phyloP scores from a whole-genome alignment of 306 rosid species.

The Vigna radiata region DNA sequence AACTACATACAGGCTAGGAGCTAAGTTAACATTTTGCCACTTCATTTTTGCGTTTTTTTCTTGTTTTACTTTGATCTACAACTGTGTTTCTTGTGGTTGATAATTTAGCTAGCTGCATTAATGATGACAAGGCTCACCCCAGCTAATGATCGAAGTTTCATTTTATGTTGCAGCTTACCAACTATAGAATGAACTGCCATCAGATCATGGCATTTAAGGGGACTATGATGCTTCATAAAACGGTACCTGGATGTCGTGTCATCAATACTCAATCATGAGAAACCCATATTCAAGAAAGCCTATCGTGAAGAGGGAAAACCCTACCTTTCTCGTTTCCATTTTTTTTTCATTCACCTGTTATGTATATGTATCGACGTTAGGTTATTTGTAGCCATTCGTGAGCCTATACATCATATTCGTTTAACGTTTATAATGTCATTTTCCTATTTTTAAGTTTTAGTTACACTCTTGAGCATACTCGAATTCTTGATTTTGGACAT shows the following conservation, averaged over 20 bases:
- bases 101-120: slow-evolving; percentile 18
- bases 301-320: slow-evolving; percentile 45
- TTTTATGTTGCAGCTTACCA: slow-evolving; percentile 65
- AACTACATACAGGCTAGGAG: neutral
- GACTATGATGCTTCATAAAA: slow-evolving; percentile 87
- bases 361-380: slow-evolving; percentile 33
- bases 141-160: slow-evolving; percentile 21
- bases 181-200: slow-evolving; percentile 74
- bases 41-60: slow-evolving; percentile 27
- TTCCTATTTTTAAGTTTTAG: neutral
- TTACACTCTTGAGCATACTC: neutral
- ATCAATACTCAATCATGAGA: slow-evolving; percentile 42
- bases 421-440: slow-evolving; percentile 38
- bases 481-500: slow-evolving; percentile 33
- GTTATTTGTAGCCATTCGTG: slow-evolving; percentile 41
- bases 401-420: slow-evolving; percentile 32
- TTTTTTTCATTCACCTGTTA: neutral
- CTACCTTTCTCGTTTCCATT: slow-evolving; percentile 13
- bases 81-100: slow-evolving; percentile 26
- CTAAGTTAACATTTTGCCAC: slow-evolving; percentile 28
- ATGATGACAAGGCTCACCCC: slow-evolving; percentile 8
- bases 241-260: slow-evolving; percentile 70
- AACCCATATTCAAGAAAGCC: slow-evolving; percentile 15
- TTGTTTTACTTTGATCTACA: slow-evolving; percentile 11
- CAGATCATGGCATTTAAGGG: slow-evolving; percentile 92